phyloP scores from a whole-genome alignment of 2,329 filamentous ascomycete species.

The Trichoderma endophyticum region DNA sequence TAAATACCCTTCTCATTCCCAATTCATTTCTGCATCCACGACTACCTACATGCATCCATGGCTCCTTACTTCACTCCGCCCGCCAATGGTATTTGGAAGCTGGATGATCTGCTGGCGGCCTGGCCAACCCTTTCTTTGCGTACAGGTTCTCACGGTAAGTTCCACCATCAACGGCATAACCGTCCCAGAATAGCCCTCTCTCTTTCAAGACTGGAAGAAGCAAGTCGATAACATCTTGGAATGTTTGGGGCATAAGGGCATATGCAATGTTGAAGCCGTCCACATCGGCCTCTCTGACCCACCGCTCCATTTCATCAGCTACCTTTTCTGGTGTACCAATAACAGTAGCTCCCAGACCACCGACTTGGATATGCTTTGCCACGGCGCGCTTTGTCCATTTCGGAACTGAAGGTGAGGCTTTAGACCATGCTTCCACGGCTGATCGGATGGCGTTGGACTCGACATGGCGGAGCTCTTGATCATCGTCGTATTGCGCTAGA shows the following conservation, averaged over 20 bases:
- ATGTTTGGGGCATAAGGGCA: slow-evolving; percentile 52
- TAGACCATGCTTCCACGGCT: slow-evolving; percentile 48
- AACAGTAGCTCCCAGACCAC: slow-evolving; percentile 30
- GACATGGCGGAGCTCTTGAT: slow-evolving; percentile 61
- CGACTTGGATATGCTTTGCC: slow-evolving; percentile 34
- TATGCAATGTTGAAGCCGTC: slow-evolving; percentile 48
- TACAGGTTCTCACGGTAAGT: slow-evolving; percentile 45
- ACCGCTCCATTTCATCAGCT: slow-evolving; percentile 26
- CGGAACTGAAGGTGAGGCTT: slow-evolving; percentile 29
- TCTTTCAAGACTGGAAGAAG: slow-evolving; percentile 59
- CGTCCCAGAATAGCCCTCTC: slow-evolving; percentile 55
- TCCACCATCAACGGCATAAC: slow-evolving; percentile 42
- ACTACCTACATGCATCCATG: too few relatives aligned
- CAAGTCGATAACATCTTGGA: slow-evolving; percentile 63
- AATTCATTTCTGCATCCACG: too few relatives aligned
- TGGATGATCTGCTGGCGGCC: slow-evolving; percentile 38
- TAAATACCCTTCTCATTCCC: neutral
- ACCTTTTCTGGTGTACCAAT: slow-evolving; percentile 35
- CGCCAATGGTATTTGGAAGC: slow-evolving; percentile 40
- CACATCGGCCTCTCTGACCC: slow-evolving; percentile 49
- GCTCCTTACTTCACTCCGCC: slow-evolving; percentile 26
- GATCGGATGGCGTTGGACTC: slow-evolving; percentile 59
- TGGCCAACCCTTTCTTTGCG: slow-evolving; percentile 32
- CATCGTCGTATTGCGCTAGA: slow-evolving; percentile 56
- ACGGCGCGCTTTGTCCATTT: slow-evolving; percentile 37